These are phyloP conservation scores for Peribolospora kevripleyi DNA, from an alignment of 768 basidiomycete species.

Conservation along the genomic window DNA sequence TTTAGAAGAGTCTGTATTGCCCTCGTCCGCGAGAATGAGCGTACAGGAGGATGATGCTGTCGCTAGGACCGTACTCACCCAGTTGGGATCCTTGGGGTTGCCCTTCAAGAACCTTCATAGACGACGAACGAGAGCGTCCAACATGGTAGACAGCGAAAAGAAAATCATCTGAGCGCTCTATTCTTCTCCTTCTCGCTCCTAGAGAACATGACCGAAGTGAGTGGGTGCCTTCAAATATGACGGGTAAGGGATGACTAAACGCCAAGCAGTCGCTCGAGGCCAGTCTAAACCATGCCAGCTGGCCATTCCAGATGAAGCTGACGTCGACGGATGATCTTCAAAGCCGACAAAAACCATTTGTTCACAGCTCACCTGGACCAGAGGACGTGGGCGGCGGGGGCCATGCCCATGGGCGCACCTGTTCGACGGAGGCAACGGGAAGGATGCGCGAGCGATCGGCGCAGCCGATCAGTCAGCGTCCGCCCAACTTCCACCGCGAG, in stretches of 20 bases:
- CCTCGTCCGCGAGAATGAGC: too few relatives aligned
- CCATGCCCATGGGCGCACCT: constrained; percentile 91
- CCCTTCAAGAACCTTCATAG: constrained; percentile 49
- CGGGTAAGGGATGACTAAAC: too few relatives aligned
- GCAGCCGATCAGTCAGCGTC: too few relatives aligned
- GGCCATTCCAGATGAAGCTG: too few relatives aligned
- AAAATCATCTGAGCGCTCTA: neutral
- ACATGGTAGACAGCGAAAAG: constrained; percentile 9
- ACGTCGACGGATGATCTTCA: too few relatives aligned
- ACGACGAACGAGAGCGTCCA: too few relatives aligned
- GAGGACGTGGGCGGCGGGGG: constrained; percentile 54
- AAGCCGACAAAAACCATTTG: too few relatives aligned
- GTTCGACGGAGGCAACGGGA: too few relatives aligned
- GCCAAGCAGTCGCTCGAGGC: neutral
- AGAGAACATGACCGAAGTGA: constrained; percentile 17
- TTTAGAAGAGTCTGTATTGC: too few relatives aligned
- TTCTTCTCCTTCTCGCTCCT: too few relatives aligned
- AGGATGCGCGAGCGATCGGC: constrained; percentile 1
- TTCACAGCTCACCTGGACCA: constrained; percentile 28
- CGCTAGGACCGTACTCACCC: constrained; percentile 23
- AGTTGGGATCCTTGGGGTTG: constrained; percentile 69
- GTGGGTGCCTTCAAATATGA: constrained; percentile 14
- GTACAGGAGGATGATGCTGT: too few relatives aligned
- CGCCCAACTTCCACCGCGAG: too few relatives aligned
- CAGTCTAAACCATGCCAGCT: neutral